Evolutionary conservation across 345 rosid species (phyloP).

Genomic region (Syzygium jambos): DNA sequence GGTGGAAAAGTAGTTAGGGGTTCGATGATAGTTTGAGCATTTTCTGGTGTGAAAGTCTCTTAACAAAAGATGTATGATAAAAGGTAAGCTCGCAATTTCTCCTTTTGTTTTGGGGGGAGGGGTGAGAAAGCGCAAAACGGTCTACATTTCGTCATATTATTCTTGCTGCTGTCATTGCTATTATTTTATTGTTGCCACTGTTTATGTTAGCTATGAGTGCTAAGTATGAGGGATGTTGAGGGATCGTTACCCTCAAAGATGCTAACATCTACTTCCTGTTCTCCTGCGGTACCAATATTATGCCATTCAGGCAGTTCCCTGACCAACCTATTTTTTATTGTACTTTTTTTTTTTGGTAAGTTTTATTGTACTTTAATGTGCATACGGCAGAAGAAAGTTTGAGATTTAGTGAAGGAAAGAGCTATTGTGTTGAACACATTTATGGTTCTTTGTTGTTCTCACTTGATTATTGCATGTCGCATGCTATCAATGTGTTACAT

Average conservation of each 20-base stretch:
- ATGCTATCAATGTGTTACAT: neutral
- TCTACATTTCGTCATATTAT: neutral
- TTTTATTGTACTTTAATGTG: neutral
- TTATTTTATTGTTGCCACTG: neutral
- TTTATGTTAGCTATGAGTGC: neutral
- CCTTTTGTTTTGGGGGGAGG: too few species aligned
- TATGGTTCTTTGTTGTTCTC: neutral
- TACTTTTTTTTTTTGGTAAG: too few species aligned
- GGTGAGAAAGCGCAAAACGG: neutral
- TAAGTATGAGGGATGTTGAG: neutral
- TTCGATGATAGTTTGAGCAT: neutral
- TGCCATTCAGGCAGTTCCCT: neutral
- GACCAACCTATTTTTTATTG: neutral
- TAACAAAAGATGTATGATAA: neutral
- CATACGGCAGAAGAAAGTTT: neutral
- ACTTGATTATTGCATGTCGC: neutral
- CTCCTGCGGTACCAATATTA: neutral
- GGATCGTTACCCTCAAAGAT: neutral
- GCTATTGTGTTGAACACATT: neutral
- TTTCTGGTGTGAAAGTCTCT: neutral
- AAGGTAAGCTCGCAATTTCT: neutral
- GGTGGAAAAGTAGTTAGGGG: neutral
- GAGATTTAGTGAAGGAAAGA: neutral
- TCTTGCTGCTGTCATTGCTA: neutral
- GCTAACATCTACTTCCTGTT: neutral